phyloP scores from a whole-genome alignment of 176 grass and related monocot genomes.

The Triticum dicoccoides region DNA sequence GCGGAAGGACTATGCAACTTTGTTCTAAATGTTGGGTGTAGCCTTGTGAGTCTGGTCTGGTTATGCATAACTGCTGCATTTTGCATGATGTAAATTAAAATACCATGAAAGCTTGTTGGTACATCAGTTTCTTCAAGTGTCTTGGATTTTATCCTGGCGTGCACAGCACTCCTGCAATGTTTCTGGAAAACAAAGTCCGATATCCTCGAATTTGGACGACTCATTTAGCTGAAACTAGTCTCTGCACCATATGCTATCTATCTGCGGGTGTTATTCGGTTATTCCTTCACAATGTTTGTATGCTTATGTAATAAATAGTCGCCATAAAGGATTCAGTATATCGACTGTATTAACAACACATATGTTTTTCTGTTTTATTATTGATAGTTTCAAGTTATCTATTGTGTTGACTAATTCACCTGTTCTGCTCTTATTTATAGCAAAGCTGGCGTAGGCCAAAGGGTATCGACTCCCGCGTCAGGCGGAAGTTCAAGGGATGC shows the following conservation, averaged over 20 bases:
- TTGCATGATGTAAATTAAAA: too few relatives aligned
- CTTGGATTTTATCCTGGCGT: not conserved
- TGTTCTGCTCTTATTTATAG: constrained; percentile 8
- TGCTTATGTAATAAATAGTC: not conserved
- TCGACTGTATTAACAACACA: not conserved
- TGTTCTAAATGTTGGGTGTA: too few relatives aligned
- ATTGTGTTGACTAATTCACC: not conserved
- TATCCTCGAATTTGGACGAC: not conserved
- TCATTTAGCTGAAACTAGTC: not conserved
- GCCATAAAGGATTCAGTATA: not conserved
- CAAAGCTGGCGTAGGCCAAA: constrained; percentile 78
- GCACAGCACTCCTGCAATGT: not conserved
- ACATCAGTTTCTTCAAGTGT: not conserved
- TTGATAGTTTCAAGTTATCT: not conserved
- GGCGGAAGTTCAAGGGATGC: constrained; percentile 81
- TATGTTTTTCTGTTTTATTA: not conserved
- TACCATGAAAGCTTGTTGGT: too few relatives aligned
- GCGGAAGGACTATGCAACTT: too few relatives aligned
- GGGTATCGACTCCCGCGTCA: constrained; percentile 78
- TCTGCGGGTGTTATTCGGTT: not conserved
- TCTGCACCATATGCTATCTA: not conserved
- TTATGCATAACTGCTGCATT: too few relatives aligned
- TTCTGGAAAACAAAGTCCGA: not conserved
- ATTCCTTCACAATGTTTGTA: not conserved
- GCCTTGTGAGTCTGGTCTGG: too few relatives aligned